These are phyloP conservation scores for Chlorella variabilis DNA, from an alignment of 163 green algal genomes.

Conservation along the genomic window DNA sequence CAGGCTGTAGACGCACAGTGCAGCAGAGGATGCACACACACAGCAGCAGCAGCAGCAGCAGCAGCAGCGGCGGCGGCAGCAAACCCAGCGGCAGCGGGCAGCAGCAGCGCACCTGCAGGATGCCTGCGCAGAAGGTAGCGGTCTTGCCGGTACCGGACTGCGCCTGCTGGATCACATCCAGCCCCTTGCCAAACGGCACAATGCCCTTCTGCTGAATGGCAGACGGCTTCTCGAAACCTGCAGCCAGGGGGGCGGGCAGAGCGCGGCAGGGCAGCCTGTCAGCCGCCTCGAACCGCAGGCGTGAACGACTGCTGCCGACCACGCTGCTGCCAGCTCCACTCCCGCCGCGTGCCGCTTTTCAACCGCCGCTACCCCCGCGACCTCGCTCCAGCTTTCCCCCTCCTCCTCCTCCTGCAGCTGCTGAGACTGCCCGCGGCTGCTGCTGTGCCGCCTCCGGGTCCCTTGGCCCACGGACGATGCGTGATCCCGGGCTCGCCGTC, in stretches of 20 bases:
- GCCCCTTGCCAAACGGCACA: constrained; percentile 97
- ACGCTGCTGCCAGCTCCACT: not conserved
- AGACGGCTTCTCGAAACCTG: constrained; percentile 99
- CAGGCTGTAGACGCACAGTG: too few relatives aligned
- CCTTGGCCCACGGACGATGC: too few relatives aligned
- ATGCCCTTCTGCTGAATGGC: constrained; percentile 99
- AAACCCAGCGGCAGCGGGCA: too few relatives aligned
- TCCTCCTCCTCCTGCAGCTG: too few relatives aligned
- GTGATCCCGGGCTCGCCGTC: too few relatives aligned
- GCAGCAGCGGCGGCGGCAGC: too few relatives aligned
- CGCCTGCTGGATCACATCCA: constrained; percentile 99
- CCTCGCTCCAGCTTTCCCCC: too few relatives aligned
- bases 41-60: too few relatives aligned
- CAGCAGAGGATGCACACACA: too few relatives aligned
- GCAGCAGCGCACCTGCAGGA: constrained; percentile 83
- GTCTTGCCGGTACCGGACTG: constrained; percentile 99
- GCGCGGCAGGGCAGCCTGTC: not conserved
- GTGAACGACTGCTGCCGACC: not conserved
- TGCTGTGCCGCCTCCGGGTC: too few relatives aligned
- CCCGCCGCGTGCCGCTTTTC: not conserved
- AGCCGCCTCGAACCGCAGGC: not conserved
- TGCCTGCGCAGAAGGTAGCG: constrained; percentile 99
- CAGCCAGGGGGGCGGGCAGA: not conserved
- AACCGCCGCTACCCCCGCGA: too few relatives aligned
- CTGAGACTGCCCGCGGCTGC: too few relatives aligned